Base-by-base conservation (phyloP, 176 grass and related monocot species). In the Miscanthus lutarioriparius region DNA sequence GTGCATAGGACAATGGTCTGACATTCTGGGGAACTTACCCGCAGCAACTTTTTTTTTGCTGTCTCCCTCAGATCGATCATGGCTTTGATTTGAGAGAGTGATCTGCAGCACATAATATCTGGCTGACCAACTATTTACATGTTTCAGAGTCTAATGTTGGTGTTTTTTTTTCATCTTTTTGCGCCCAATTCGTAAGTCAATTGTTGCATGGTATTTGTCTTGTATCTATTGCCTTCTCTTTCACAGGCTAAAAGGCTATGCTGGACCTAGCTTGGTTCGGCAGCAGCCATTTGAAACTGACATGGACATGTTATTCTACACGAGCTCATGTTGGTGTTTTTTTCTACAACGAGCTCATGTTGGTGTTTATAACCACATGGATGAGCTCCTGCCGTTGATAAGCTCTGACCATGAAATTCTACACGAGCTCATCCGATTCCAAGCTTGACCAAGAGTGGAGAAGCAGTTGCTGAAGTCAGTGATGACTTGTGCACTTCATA, bases 401-500 rank as follows among this genome's bases (percentile, higher is more conserved):
- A n/a, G n/a, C n/a, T n/a, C n/a, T n/a, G n/a, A n/a, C n/a, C n/a
- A n/a, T n/a, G n/a, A n/a, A n/a, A n/a, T n/a, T n/a, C n/a, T n/a
- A n/a, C n/a, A n/a, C n/a, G n/a, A n/a, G n/a, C n/a, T n/a, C n/a
- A n/a, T n/a, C n/a, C n/a, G n/a, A n/a, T n/a, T n/a, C n/a, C n/a
- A n/a, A n/a, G n/a, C n/a, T n/a, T n/a, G n/a, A n/a, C n/a, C 3
- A 64, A 23, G 28, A 44, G 43, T 44, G 74, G 22, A 59, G 30
- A 23, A 58, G 30, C 8, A 77, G n/a, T 51, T 76, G 83, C 70
- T 86, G 76, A 64, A 20, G 76, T 80, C 54, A 86, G 30, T 72
- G 67, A 44, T 86, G 84, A 86, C 54, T 6, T 16, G 0, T 62
- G 32, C 47, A 22, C 37, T n/a, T 15, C 4, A 20, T 38, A 14